Conservation (phyloP, 306 rosid species). For the Cucurbita ficifolia region DNA sequence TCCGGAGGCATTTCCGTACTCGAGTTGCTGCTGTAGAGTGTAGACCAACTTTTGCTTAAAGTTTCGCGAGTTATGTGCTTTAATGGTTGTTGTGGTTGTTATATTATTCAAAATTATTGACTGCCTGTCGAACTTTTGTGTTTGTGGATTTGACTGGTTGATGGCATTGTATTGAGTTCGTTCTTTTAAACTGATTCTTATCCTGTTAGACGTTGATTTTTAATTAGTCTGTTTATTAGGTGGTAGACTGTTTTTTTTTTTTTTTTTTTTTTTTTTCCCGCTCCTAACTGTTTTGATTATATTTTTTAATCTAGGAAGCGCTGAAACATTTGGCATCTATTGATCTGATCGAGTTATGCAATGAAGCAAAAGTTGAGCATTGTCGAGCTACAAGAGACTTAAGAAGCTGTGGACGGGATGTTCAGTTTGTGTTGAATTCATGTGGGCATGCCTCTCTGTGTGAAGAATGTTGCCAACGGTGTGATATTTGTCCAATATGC, state of each 20-base stretch:
- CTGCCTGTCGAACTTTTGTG: neutral
- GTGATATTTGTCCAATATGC: constrained; percentile 83
- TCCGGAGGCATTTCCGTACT: neutral
- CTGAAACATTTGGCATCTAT: constrained; percentile 75
- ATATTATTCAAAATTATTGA: neutral
- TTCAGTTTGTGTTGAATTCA: constrained; percentile 51
- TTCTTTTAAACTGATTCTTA: neutral
- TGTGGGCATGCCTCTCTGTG: constrained; percentile 96
- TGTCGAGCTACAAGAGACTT: constrained; percentile 97
- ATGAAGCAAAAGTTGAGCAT: constrained; percentile 83
- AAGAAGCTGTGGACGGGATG: constrained; percentile 90
- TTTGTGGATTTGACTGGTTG: neutral
- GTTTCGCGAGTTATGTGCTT: neutral
- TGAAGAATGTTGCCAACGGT: constrained; percentile 84
- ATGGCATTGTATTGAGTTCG: too few relatives aligned
- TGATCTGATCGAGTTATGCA: constrained; percentile 73
- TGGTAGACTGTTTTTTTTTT: neutral
- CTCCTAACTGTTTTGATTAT: neutral
- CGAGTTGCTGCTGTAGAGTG: neutral
- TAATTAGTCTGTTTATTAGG: neutral
- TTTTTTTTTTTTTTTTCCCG: neutral
- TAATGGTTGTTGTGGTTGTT: neutral
- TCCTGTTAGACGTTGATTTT: neutral
- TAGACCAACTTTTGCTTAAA: neutral
- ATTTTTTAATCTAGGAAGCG: constrained; percentile 50